phyloP scores from a whole-genome alignment of 2,329 filamentous ascomycete genomes.

The Aureobasidium leucospermi region DNA sequence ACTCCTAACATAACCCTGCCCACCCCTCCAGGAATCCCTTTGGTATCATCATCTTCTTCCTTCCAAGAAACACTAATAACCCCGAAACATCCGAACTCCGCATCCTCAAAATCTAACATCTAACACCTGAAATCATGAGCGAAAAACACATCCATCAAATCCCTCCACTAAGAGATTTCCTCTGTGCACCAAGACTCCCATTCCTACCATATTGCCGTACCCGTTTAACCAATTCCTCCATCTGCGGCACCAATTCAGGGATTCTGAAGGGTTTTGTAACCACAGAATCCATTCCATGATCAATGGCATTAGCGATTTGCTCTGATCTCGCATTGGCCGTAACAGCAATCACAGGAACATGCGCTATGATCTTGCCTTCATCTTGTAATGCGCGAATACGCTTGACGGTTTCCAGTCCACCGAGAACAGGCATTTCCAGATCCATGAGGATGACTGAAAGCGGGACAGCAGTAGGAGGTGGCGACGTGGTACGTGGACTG shows the following conservation, averaged over 20 bases:
- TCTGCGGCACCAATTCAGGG: slow-evolving; percentile 29
- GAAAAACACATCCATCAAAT: background rate
- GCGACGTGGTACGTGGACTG: background rate
- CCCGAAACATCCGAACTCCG: too few relatives aligned
- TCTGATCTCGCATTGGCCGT: slow-evolving; percentile 64
- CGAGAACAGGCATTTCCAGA: slow-evolving; percentile 68
- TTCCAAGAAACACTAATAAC: too few relatives aligned
- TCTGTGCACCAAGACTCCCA: background rate
- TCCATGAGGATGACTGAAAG: slow-evolving; percentile 13
- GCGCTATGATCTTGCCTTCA: slow-evolving; percentile 49
- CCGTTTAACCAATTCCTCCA: slow-evolving; percentile 41
- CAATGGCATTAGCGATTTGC: slow-evolving; percentile 18
- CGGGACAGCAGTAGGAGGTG: background rate
- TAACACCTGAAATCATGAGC: too few relatives aligned
- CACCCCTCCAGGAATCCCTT: too few relatives aligned
- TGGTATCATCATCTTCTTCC: too few relatives aligned
- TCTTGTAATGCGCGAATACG: slow-evolving; percentile 55
- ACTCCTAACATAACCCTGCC: too few relatives aligned
- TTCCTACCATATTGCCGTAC: background rate
- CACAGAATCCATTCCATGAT: slow-evolving; percentile 21
- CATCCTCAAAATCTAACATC: too few relatives aligned
- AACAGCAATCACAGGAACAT: slow-evolving; percentile 64
- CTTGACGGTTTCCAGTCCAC: slow-evolving; percentile 62
- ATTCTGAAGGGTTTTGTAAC: slow-evolving; percentile 31
- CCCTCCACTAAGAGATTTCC: background rate